These are phyloP conservation scores for Vigna trinervia DNA, from an alignment of 306 rosid genomes.

Conservation along the genomic window DNA sequence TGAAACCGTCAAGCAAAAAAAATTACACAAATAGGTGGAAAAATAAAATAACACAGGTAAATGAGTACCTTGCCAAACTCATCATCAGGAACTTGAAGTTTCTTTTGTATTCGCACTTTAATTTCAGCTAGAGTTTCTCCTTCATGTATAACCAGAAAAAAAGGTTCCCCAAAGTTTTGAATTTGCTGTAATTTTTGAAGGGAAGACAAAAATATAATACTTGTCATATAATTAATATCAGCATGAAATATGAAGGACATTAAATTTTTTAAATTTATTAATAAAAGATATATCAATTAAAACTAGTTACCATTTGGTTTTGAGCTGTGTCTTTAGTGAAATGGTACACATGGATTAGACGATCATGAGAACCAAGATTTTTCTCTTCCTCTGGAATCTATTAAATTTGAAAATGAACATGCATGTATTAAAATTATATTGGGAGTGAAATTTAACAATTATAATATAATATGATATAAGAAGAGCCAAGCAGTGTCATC, in stretches of 20 bases:
- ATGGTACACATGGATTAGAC: slow-evolving; percentile 82
- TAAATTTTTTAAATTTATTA: neutral
- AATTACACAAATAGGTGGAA: slow-evolving; percentile 10
- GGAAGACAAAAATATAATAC: slow-evolving; percentile 9
- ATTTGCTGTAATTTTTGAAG: slow-evolving; percentile 64
- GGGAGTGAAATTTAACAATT: slow-evolving; percentile 1
- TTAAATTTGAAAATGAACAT: slow-evolving; percentile 21
- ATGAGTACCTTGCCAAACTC: slow-evolving; percentile 75
- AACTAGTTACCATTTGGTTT: slow-evolving; percentile 69
- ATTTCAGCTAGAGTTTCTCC: slow-evolving; percentile 81
- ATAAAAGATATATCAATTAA: slow-evolving; percentile 16
- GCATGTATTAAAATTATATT: neutral
- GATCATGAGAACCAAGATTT: slow-evolving; percentile 73
- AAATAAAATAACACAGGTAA: slow-evolving; percentile 9
- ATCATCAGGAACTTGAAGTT: slow-evolving; percentile 77
- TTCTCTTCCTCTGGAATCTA: slow-evolving; percentile 90
- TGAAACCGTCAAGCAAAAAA: slow-evolving; percentile 36
- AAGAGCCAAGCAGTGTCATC: neutral
- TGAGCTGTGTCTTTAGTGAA: slow-evolving; percentile 82
- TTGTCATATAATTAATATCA: neutral
- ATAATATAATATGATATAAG: neutral
- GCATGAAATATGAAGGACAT: slow-evolving; percentile 2
- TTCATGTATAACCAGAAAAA: slow-evolving; percentile 84
- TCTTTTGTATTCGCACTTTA: slow-evolving; percentile 73
- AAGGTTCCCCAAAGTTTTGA: slow-evolving; percentile 90